Evolutionary conservation across 2,329 filamentous ascomycete species (phyloP).

Genomic region (Leptographium radiaticola): DNA sequence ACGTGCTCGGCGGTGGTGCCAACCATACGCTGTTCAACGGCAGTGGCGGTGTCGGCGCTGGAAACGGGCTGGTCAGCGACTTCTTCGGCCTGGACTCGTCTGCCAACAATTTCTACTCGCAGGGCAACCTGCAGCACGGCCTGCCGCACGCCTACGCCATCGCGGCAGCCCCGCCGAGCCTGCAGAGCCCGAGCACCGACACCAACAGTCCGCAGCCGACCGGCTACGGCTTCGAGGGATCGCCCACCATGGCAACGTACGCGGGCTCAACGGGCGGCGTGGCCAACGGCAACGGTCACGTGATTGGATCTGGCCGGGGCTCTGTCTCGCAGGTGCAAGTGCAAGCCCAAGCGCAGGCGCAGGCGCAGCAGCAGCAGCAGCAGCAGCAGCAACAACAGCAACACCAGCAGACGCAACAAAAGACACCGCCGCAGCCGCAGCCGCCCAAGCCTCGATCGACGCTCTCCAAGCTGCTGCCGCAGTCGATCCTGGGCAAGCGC

Average conservation of each 20-base stretch:
- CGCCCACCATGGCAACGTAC: conserved; percentile 30
- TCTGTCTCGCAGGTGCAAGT: conserved; percentile 7
- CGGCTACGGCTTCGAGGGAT: conserved; percentile 40
- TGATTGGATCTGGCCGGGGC: background rate
- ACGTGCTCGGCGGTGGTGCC: conserved; percentile 38
- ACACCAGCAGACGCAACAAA: conserved; percentile 2
- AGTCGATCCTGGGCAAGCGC: conserved; percentile 44
- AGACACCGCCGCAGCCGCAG: conserved; percentile 8
- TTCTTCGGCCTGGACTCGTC: conserved; percentile 39
- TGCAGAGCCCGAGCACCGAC: conserved; percentile 52
- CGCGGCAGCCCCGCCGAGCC: conserved; percentile 46
- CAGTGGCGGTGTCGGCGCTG: conserved; percentile 13
- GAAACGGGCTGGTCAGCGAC: conserved; percentile 32
- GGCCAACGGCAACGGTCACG: conserved; percentile 2
- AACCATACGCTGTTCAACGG: conserved; percentile 36
- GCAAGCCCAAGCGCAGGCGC: background rate
- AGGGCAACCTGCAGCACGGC: conserved; percentile 48
- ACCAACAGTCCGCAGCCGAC: conserved; percentile 47
- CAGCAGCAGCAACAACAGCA: background rate
- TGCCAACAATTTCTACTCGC: conserved; percentile 33
- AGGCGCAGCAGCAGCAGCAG: background rate
- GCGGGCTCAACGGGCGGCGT: conserved; percentile 3
- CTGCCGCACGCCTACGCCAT: conserved; percentile 54
- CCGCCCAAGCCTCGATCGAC: conserved; percentile 29
- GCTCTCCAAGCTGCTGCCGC: conserved; percentile 27